Evolutionary conservation across 192 early-diverging fungal genomes (phyloP), one percentile per base, ranked within the genome.

Genomic region (Coemansia erecta): DNA sequence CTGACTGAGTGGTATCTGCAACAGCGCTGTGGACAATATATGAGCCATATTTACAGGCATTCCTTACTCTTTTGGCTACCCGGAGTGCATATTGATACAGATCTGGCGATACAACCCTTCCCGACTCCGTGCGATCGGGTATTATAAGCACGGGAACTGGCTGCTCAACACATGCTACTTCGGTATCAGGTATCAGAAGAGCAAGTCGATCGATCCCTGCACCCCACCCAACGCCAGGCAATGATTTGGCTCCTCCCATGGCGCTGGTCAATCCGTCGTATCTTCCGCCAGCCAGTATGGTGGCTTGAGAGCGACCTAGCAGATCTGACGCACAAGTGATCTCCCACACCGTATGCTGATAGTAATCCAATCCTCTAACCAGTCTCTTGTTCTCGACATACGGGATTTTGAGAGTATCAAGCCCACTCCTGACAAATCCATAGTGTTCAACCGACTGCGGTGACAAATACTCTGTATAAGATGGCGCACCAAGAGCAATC

Each of bases 321-420:
- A 44, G 49, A 9, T 57, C 57, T 0, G 68, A 68, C 3, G 59
- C 14, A 22, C 68, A 54, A 0, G 75, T 78, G 23, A 84, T 81
- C 61, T 89, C 87, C 74, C 85, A 89, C 9, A 89, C 84, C 9
- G 87, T 87, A 41, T 85, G 81, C 51, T 87, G 82, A 56, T 89
- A 89, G 45, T 86, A 89, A 40, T 89, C 87, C n/a, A 89, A 68
- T 7, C 87, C 87, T 26, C 87, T 72, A 23, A 89, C 87, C 22
- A 89, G 65, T 17, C 68, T 61, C 12, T 60, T 61, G 49, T 86
- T 83, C 18, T 84, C 28, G 3, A 63, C 65, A 44, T 80, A 86
- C 8, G 85, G 81, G 14, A 89, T 85, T 0, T 51, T 35, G 14
- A 86, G 61, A 0, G 54, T 54, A 1, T 76, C 57, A 4, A 89